Evolutionary conservation across 2,329 filamentous ascomycete genomes (phyloP), one percentile per base, ranked within the genome.

Genomic region (Fusarium clavum): DNA sequence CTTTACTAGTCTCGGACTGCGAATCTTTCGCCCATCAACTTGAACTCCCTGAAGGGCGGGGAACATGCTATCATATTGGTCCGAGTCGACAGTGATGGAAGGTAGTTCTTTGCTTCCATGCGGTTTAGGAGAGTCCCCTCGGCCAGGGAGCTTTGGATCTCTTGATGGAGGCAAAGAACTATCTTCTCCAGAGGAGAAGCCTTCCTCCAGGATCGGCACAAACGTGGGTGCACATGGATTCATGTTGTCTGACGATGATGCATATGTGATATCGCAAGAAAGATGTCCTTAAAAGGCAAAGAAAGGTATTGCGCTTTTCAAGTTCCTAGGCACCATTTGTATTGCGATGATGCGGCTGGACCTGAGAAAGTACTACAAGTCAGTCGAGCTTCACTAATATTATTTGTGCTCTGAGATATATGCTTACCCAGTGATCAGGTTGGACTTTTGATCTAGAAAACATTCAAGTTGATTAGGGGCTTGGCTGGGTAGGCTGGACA

Each of bases 151-250:
- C 12, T 18, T 29, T 29, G 34, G 44, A 47, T 69, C 64, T 34
- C 16, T 22, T 10, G 67, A 58, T 10, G 45, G 53, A 18, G 29
- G 53, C 6, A 49, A 32, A 16, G 22, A 43, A 32, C 22, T n/a
- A 20, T 68, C 47, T 27, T 58, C 46, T 11, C 27, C 55, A 40
- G 49, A 45, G 38, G 53, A 53, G 22, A 24, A 48, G 8, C 43
- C 52, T 20, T 69, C 51, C 14, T 63, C 56, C 22, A 52, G n/a
- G 46, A 44, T 67, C 18, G 77, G 77, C 20, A 70, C 64, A 49
- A 78, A 78, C 20, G 70, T 64, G n/a, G 66, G 61, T 10, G 77
- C 77, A 20, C 65, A 69, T 6, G 77, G 77, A 64, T 78, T 78
- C 77, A 78, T 78, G 40, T 34, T 59, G 27, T 30, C 30, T 34